Base-by-base conservation (phyloP, 2,329 filamentous ascomycete genomes). In the Xylariaceae sp. region DNA sequence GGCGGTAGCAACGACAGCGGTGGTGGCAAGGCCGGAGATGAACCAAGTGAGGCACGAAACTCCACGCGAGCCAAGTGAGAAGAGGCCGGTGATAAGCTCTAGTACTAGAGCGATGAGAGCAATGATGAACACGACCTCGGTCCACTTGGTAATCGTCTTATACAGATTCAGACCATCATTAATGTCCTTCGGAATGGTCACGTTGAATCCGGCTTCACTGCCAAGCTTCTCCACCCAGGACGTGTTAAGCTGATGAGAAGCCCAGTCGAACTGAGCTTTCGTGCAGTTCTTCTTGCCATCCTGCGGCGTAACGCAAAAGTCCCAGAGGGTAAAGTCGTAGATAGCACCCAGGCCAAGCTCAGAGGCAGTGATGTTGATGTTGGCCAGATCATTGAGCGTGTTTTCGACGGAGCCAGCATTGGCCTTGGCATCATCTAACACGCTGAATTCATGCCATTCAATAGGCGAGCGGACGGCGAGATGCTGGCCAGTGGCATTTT, bases 291-390 rank as follows among this genome's bases (percentile, higher is more conserved):
- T 76, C 59, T 79, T 76, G 64, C 77, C 76, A 61, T 80, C 79
- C 62, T 76, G 71, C 49, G 78, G 73, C 51, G 80, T 83, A 54
- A 77, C 75, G 80, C 94, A 97, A 80, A 91, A 96, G 69, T 87
- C 88, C 88, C 89, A 95, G 39, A 97, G 79, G 67, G 81, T 83
- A 68, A 97, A 78, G 58, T 88, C 81, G 80, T 96, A 97, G 66
- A 84, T 78, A 68, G 92, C 84, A 65, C 80, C 81, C 56, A 96
- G 80, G 52, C 80, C 77, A 43, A 89, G 76, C 29, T 81, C 73
- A 1, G 69, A 61, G 6, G 81, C 81, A 3, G 80, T 84, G 65
- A 85, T 76, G 71, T 82, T 84, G 61, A 34, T 49, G 26, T 48
- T 53, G 12, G 52, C 78, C 64, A 40, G 67, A 29, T 61, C 45